Evolutionary conservation across 176 grass and related monocot genomes (phyloP).

Genomic region (Phoenix roebelenii): DNA sequence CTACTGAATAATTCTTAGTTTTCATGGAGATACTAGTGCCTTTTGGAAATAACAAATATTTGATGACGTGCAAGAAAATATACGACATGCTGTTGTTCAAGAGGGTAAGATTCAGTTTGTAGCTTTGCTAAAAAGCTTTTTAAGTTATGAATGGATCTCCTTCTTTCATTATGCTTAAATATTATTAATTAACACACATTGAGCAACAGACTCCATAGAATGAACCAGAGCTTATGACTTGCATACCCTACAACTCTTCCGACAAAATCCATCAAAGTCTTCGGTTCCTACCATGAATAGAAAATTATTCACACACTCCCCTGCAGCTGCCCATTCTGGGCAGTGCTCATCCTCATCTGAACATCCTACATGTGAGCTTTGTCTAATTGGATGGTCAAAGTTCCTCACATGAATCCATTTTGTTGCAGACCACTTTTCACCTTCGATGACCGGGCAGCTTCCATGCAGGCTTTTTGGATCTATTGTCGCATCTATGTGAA

Average conservation of each 20-base stretch:
- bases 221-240: background rate
- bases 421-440: slow-evolving; percentile 54
- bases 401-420: slow-evolving; percentile 48
- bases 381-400: slow-evolving; percentile 3
- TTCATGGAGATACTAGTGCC: too few relatives aligned
- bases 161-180: too few relatives aligned
- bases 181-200: too few relatives aligned
- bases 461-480: slow-evolving; percentile 35
- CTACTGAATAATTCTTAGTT: too few relatives aligned
- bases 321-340: background rate
- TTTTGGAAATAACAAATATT: too few relatives aligned
- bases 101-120: too few relatives aligned
- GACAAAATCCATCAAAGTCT: background rate
- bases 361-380: background rate
- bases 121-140: too few relatives aligned
- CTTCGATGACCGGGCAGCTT: slow-evolving; percentile 42
- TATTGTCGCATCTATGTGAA: slow-evolving; percentile 27
- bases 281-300: background rate
- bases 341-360: slow-evolving; percentile 1
- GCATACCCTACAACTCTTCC: slow-evolving; percentile 4
- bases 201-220: too few relatives aligned
- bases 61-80: too few relatives aligned
- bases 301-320: background rate
- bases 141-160: too few relatives aligned
- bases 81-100: too few relatives aligned